Conservation (phyloP, 2,329 filamentous ascomycete species). For the Sordariomycetes sp. region DNA sequence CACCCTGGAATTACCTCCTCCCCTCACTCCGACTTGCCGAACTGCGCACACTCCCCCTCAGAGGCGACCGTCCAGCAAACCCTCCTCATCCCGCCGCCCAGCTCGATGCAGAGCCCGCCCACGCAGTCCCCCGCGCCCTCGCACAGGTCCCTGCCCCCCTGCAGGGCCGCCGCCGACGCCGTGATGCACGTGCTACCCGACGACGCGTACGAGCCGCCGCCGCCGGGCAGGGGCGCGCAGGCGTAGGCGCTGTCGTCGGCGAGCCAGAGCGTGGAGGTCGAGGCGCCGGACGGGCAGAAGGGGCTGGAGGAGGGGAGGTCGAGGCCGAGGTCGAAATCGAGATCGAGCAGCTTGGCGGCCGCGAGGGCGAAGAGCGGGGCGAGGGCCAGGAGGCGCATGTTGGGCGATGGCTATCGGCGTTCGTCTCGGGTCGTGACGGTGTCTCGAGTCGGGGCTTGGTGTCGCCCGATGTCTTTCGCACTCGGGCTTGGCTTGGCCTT, state of each 20-base stretch:
- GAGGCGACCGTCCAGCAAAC: constrained; percentile 2
- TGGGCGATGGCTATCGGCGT: not conserved
- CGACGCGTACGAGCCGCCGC: not conserved
- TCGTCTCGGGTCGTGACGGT: not conserved
- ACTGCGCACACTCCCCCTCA: not conserved
- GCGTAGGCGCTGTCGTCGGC: constrained; percentile 1
- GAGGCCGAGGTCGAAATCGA: no score
- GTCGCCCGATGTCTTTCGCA: no score
- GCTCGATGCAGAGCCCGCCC: not conserved
- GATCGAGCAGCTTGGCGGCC: not conserved
- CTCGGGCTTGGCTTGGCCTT: not conserved
- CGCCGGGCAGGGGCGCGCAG: not conserved
- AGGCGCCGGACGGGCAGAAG: constrained; percentile 1
- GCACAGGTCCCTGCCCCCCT: not conserved
- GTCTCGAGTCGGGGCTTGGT: no score
- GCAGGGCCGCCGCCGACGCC: not conserved
- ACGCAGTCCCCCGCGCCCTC: not conserved
- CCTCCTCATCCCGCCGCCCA: not conserved
- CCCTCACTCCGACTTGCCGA: not conserved
- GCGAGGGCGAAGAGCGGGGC: not conserved
- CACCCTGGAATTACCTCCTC: not conserved
- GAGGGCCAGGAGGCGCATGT: constrained; percentile 1
- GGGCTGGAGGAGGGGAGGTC: not conserved
- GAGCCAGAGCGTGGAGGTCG: constrained; percentile 3
- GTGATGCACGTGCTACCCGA: constrained; percentile 2